Evolutionary conservation across 768 basidiomycete genomes (phyloP).

Genomic region (Amanita subjunquillea): DNA sequence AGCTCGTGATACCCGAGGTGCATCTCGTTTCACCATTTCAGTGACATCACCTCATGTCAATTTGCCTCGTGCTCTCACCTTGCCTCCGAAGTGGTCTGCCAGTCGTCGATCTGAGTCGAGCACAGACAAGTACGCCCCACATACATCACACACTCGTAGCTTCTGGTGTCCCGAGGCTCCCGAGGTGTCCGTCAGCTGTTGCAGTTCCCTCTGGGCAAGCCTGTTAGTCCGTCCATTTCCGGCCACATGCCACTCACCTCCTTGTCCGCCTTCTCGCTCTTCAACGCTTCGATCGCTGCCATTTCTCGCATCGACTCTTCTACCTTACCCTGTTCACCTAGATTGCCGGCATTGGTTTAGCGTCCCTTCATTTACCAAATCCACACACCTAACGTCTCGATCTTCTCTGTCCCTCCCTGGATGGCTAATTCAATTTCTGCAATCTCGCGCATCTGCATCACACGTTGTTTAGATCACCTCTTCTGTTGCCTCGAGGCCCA

Average conservation of each 20-base stretch:
- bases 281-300: slow-evolving; percentile 94
- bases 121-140: slow-evolving; percentile 97
- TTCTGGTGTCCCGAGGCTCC: slow-evolving; percentile 99
- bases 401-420: slow-evolving; percentile 97
- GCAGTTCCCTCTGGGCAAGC: slow-evolving; percentile 68
- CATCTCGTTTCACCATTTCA: slow-evolving; percentile 49
- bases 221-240: slow-evolving; percentile 7
- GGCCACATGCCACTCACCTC: slow-evolving; percentile 48
- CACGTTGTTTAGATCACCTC: slow-evolving; percentile 2
- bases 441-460: slow-evolving; percentile 88
- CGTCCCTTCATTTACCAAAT: slow-evolving; percentile 7
- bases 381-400: slow-evolving; percentile 75
- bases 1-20: slow-evolving; percentile 98
- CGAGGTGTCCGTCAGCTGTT: slow-evolving; percentile 94
- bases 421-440: slow-evolving; percentile 98
- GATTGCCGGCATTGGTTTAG: slow-evolving; percentile 8
- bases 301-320: slow-evolving; percentile 98
- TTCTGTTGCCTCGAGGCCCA: not conserved
- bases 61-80: slow-evolving; percentile 43
- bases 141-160: slow-evolving; percentile 98
- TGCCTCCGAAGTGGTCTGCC: slow-evolving; percentile 99
- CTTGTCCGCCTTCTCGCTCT: slow-evolving; percentile 91
- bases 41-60: slow-evolving; percentile 14
- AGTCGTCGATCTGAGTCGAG: slow-evolving; percentile 97
- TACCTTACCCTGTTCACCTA: slow-evolving; percentile 97